Evolutionary conservation across 2,329 filamentous ascomycete species (phyloP).

Genomic region (Chaetomium sp.): DNA sequence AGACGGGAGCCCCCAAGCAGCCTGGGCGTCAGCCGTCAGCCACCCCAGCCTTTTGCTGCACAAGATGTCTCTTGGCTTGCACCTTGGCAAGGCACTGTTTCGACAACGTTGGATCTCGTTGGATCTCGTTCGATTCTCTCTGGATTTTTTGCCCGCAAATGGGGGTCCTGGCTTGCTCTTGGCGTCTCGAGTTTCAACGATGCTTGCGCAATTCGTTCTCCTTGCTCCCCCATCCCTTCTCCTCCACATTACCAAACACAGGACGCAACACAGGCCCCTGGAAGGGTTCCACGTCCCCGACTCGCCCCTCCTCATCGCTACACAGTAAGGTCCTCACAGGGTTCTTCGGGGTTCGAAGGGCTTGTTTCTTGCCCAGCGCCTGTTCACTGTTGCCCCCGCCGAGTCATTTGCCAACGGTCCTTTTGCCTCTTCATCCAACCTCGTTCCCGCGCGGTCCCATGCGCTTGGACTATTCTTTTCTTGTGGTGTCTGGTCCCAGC

Average conservation of each 20-base stretch:
- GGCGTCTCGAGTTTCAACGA: slow-evolving; percentile 9
- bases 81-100: slow-evolving; percentile 10
- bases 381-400: slow-evolving; percentile 9
- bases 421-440: slow-evolving; percentile 3
- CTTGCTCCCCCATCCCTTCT: not conserved
- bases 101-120: slow-evolving; percentile 15
- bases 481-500: not conserved
- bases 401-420: slow-evolving; percentile 16
- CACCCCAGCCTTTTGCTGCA: slow-evolving; percentile 1
- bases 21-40: not conserved
- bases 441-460: slow-evolving; percentile 2
- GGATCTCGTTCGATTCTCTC: slow-evolving; percentile 13
- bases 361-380: not conserved
- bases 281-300: slow-evolving; percentile 11
- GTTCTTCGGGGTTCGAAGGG: not conserved
- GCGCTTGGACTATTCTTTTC: not conserved
- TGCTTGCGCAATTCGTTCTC: slow-evolving; percentile 2
- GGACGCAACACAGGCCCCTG: slow-evolving; percentile 6
- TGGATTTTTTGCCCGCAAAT: not conserved
- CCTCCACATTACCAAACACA: not conserved
- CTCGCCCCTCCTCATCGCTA: not conserved
- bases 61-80: not conserved
- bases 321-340: not conserved
- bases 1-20: not conserved
- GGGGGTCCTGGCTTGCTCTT: slow-evolving; percentile 7